Evolutionary conservation across 306 rosid genomes (phyloP).

Genomic region (Rosa rugosa): DNA sequence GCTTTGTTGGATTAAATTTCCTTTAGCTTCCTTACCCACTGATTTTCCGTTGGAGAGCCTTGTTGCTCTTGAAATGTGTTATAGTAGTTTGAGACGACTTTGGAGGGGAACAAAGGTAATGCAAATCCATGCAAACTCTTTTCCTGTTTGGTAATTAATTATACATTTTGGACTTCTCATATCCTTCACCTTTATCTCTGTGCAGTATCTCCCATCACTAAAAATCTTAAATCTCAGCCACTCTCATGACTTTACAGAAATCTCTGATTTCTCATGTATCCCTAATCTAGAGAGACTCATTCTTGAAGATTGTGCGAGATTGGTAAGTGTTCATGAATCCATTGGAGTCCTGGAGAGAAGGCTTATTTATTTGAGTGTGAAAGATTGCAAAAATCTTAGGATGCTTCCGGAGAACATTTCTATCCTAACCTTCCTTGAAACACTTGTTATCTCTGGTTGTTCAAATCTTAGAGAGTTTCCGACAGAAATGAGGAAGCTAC

Average conservation of each 20-base stretch:
- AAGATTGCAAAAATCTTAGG: conserved; percentile 5
- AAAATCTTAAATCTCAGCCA: conserved; percentile 24
- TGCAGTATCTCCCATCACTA: conserved; percentile 5
- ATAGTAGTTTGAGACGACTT: no score
- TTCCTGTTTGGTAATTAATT: no score
- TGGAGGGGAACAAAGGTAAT: no score
- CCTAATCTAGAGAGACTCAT: conserved; percentile 14
- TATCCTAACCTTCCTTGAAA: background rate
- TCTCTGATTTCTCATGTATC: background rate
- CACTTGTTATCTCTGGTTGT: conserved; percentile 7
- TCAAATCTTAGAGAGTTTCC: background rate
- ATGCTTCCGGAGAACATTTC: conserved; percentile 2
- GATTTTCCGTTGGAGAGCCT: no score
- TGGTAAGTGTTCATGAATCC: conserved; percentile 10
- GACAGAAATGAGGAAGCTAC: background rate
- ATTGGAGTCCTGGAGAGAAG: background rate
- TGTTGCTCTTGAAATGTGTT: no score
- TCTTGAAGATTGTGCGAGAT: background rate
- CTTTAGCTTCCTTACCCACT: no score
- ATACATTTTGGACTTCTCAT: background rate
- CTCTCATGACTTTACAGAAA: background rate
- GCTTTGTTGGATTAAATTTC: no score
- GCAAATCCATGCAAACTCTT: no score
- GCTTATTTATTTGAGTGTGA: background rate
- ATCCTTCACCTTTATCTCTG: no score